Base-by-base conservation (phyloP, 163 green algal species). In the Chlorella variabilis region DNA sequence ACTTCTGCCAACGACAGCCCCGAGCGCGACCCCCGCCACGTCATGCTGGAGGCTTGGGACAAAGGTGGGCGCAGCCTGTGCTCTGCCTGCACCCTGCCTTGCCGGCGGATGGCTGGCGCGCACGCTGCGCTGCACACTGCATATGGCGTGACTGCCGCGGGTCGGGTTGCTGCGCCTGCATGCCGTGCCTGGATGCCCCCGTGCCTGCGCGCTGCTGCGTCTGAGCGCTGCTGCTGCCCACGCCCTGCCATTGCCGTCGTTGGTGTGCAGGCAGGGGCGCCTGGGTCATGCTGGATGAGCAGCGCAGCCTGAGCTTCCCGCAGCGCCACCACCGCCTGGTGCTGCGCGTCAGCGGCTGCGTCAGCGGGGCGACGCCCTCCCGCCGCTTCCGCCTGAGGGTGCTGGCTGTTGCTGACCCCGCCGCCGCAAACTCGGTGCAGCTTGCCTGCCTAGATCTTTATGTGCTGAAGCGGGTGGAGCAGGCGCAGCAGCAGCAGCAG, bases 1-100 rank as follows among this genome's bases (percentile, higher is more conserved):
- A 85, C 77, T 17, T 85, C 76, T 9, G 88, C 80, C 18, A 80
- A 90, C 18, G 88, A 92, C 61, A 59, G 66, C 27, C 88, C 88
- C 4, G 85, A 82, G 66, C 62, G 88, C 7, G 88, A 92, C 68
- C 88, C 88, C 9, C 68, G 56, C 61, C 65, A 81, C 29, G 83
- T 83, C 18, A 36, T 81, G 66, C 73, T 91, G 69, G 75, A 89
- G 68, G 87, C 82, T 0, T 82, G 34, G 42, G 31, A 13, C 5
- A 71, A 82, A 13, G 81, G 41, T 70, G 79, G 38, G 74, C 21
- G 15, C 45, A 54, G 45, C 45, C 15, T 54, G 45, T 23, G 45
- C 15, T 54, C 45, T 54, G 45, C 45, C 45, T 54, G 45, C 45
- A 54, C 15, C 56, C 13, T 17, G 48, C 48, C 48, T 13, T 17